Evolutionary conservation across 495 filamentous ascomycete genomes (phyloP).

Genomic region (Lindgomyces ingoldianus): DNA sequence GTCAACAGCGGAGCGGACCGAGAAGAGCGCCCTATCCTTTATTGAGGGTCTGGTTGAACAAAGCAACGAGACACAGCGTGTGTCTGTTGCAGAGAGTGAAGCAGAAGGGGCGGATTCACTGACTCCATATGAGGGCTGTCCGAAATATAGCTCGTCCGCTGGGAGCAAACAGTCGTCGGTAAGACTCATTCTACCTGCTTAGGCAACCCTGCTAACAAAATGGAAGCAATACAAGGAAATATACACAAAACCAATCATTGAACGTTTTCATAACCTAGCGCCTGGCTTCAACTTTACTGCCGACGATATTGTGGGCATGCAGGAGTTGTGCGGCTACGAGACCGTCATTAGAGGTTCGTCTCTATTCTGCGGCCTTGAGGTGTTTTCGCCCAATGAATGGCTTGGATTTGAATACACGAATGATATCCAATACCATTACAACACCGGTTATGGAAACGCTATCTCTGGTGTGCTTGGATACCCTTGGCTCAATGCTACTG

Average conservation of each 20-base stretch:
- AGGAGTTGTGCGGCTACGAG: constrained; percentile 54
- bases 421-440: constrained; percentile 53
- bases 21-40: constrained; percentile 49
- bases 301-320: constrained; percentile 53
- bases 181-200: neutral
- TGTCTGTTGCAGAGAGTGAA: constrained; percentile 45
- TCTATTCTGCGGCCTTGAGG: constrained; percentile 49
- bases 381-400: constrained; percentile 54
- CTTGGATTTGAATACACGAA: constrained; percentile 53
- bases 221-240: constrained; percentile 43
- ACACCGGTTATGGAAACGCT: constrained; percentile 51
- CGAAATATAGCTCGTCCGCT: constrained; percentile 51
- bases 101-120: constrained; percentile 49
- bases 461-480: constrained; percentile 50
- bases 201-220: neutral
- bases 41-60: constrained; percentile 50
- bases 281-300: constrained; percentile 52
- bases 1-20: constrained; percentile 52
- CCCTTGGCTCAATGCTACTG: constrained; percentile 53
- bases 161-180: constrained; percentile 48
- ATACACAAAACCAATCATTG: constrained; percentile 51
- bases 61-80: constrained; percentile 48
- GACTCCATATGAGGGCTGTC: constrained; percentile 53
- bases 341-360: constrained; percentile 52
- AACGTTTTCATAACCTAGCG: constrained; percentile 47